Evolutionary conservation across 768 basidiomycete species (phyloP).

Genomic region (Boletus rufocinnamomeus): DNA sequence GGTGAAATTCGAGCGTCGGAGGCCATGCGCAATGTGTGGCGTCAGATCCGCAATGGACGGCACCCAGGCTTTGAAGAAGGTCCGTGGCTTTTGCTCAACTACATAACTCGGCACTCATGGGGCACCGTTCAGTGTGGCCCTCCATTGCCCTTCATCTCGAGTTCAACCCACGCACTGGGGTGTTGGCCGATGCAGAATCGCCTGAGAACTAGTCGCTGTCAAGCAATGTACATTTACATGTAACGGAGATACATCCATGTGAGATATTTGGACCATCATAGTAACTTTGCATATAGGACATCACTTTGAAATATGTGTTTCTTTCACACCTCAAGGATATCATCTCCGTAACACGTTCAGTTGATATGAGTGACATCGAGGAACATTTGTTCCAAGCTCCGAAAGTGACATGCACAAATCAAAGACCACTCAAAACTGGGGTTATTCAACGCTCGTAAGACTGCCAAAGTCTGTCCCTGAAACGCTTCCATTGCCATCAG

Average conservation of each 20-base stretch:
- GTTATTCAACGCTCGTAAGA: slow-evolving; percentile 53
- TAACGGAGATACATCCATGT: slow-evolving; percentile 5
- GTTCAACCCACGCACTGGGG: slow-evolving; percentile 47
- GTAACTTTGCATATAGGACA: slow-evolving; percentile 9
- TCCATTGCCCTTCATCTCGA: slow-evolving; percentile 63
- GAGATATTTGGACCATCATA: slow-evolving; percentile 13
- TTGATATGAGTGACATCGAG: slow-evolving; percentile 1
- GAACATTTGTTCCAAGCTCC: background rate
- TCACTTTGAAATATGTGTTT: background rate
- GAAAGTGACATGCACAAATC: slow-evolving; percentile 6
- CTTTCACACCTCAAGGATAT: background rate
- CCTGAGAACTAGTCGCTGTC: slow-evolving; percentile 17
- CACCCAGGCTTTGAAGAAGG: slow-evolving; percentile 91
- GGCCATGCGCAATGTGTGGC: slow-evolving; percentile 81
- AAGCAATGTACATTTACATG: background rate
- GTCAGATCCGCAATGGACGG: slow-evolving; percentile 78
- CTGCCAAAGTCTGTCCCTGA: slow-evolving; percentile 48
- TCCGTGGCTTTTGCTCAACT: slow-evolving; percentile 28
- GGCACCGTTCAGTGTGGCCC: slow-evolving; percentile 56
- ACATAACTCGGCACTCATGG: slow-evolving; percentile 11
- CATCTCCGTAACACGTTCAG: slow-evolving; percentile 4
- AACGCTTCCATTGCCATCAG: slow-evolving; percentile 42
- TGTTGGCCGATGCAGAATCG: slow-evolving; percentile 23
- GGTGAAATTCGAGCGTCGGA: slow-evolving; percentile 79
- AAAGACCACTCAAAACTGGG: slow-evolving; percentile 1